A percentile compares a stretch with the other conserved stretches of the same genome.
Conservation (phyloP, 352 stramenopile genomes). For the Phytophthora melonis region DNA sequence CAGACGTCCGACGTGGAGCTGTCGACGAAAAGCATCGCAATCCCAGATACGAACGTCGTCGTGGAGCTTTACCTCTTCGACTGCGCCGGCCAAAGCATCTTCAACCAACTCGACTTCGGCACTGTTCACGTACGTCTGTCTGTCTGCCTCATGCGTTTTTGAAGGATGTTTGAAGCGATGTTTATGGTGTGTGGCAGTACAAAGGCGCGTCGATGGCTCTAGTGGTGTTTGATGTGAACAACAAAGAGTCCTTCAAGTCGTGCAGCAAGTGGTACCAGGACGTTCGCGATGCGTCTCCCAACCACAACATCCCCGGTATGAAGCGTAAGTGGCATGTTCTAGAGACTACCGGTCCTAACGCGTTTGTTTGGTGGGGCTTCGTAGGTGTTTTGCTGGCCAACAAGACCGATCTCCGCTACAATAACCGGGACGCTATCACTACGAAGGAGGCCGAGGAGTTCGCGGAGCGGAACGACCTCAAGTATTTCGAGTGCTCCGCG, state of each 20-base stretch:
- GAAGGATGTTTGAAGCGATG: background rate
- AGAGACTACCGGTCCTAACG: background rate
- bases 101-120: slow-evolving; percentile 94
- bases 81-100: slow-evolving; percentile 93
- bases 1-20: slow-evolving; percentile 93
- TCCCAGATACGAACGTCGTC: slow-evolving; percentile 90
- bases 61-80: slow-evolving; percentile 96
- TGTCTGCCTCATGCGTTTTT: background rate
- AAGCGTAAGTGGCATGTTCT: background rate
- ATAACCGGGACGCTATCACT: slow-evolving; percentile 78
- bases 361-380: background rate
- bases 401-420: slow-evolving; percentile 82
- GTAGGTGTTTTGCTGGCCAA: slow-evolving; percentile 78
- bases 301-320: slow-evolving; percentile 78
- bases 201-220: slow-evolving; percentile 81
- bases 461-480: slow-evolving; percentile 78
- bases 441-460: slow-evolving; percentile 79
- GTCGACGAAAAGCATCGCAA: slow-evolving; percentile 89
- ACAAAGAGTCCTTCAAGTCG: slow-evolving; percentile 89
- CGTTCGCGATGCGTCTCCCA: slow-evolving; percentile 71
- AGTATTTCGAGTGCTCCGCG: slow-evolving; percentile 86
- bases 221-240: slow-evolving; percentile 88
- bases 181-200: slow-evolving; percentile 48
- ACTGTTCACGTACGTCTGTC: slow-evolving; percentile 63
- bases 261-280: slow-evolving; percentile 87